Percentiles rank a stretch among this genome's conserved stretches.
Evolutionary conservation across 2,329 filamentous ascomycete genomes (phyloP).

Genomic region (Emericellopsis cladophorae): DNA sequence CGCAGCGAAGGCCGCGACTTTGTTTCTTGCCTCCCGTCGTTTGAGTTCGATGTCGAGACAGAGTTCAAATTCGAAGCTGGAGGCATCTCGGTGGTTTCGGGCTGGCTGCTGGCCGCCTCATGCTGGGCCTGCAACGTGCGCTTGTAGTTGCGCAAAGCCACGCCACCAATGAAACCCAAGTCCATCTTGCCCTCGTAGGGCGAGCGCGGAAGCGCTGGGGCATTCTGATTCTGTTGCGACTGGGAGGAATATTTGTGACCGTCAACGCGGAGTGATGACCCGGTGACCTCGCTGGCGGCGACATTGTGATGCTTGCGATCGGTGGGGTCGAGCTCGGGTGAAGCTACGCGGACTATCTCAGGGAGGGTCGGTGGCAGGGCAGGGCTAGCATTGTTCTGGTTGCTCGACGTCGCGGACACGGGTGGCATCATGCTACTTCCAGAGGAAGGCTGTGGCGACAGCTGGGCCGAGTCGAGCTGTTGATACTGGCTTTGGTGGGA

Average conservation of each 20-base stretch:
- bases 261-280: too few species aligned
- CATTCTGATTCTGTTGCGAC: slow-evolving; percentile 3
- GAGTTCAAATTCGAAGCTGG: neutral
- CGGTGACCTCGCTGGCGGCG: slow-evolving; percentile 5
- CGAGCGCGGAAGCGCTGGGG: slow-evolving; percentile 14
- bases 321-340: slow-evolving; percentile 17
- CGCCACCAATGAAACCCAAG: slow-evolving; percentile 40
- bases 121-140: slow-evolving; percentile 14
- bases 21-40: neutral
- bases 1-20: neutral
- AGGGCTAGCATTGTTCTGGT: slow-evolving; percentile 12
- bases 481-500: slow-evolving; percentile 22
- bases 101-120: neutral
- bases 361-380: slow-evolving; percentile 22
- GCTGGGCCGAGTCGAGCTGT: slow-evolving; percentile 10
- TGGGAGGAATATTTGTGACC: slow-evolving; percentile 4
- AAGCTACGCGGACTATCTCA: slow-evolving; percentile 35
- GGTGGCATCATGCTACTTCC: slow-evolving; percentile 24
- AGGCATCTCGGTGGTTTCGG: neutral
- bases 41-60: neutral
- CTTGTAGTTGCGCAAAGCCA: slow-evolving; percentile 38
- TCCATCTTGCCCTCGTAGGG: slow-evolving; percentile 20
- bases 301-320: slow-evolving; percentile 10
- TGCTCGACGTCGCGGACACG: slow-evolving; percentile 26
- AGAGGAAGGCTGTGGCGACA: slow-evolving; percentile 28